Base-by-base conservation (phyloP, 805 yeast genomes). In the Wickerhamiella galacta region DNA sequence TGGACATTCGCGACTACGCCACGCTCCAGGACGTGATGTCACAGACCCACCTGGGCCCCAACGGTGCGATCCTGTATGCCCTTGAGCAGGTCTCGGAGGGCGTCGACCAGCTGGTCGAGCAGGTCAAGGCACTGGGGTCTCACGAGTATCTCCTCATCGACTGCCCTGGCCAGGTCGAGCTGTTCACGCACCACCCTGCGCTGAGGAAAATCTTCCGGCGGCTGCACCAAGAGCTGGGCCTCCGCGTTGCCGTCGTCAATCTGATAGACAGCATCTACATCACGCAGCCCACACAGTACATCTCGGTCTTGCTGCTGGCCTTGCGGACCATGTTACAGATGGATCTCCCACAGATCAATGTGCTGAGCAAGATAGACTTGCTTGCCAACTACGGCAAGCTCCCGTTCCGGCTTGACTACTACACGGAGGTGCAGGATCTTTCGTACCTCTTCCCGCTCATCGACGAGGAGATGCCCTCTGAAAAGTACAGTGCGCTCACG, bases 311-410 rank as follows among this genome's bases (percentile, higher is more conserved):
- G 8, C 56, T 90, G 28, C 58, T 90, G 33, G 77, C 94, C 2
- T 62, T 90, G 28, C 64, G 98, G 43, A 73, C 93, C 3, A 90
- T 90, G 99, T 57, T 90, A 22, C 94, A 85, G 55, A 59, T 90
- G 55, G 92, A 81, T 46, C 56, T 90, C 33, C 96, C 99, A 2
- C 96, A 87, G 45, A 66, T 90, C 6, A 90, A 90, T 49, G 95
- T 90, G 2, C 65, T 90, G 18, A 79, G 93, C 28, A 90, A 90
- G 57, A 80, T 92, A 29, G 99, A 90, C 52, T 58, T 77, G 52
- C 57, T 90, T 11, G 63, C 70, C 32, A 67, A 66, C 17, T 90
- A 80, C 46, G 95, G 93, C 0, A 70, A 70, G 20, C 54, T 90
- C 28, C 60, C 95, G 0, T 81, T 87, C 51, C 66, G 68, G 28